phyloP scores from a whole-genome alignment of 805 yeast genomes.

The Yarrowia sp. region DNA sequence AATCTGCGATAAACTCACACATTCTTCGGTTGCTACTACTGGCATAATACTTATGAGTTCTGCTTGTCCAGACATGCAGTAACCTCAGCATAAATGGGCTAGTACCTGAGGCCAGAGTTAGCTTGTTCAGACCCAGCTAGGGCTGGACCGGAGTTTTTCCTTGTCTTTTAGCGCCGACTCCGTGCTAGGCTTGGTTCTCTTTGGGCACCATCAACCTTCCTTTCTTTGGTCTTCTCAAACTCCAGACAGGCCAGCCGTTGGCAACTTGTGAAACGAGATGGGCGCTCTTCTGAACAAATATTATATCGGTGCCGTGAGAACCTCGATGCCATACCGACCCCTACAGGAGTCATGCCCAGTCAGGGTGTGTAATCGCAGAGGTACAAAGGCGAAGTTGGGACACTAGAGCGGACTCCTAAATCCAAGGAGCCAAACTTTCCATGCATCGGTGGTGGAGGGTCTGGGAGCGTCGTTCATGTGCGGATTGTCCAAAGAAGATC shows the following conservation, averaged over 20 bases:
- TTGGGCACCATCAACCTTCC: too few relatives aligned
- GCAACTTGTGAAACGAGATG: too few relatives aligned
- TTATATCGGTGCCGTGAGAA: too few relatives aligned
- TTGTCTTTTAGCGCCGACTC: neutral
- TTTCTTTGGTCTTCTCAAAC: too few relatives aligned
- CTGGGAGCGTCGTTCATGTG: neutral
- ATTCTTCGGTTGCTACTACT: neutral
- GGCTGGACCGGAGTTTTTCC: neutral
- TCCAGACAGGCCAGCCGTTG: too few relatives aligned
- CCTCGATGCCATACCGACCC: too few relatives aligned
- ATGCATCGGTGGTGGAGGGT: neutral
- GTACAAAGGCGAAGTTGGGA: neutral
- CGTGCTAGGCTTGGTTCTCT: too few relatives aligned
- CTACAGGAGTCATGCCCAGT: too few relatives aligned
- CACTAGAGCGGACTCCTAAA: neutral
- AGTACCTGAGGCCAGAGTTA: too few relatives aligned
- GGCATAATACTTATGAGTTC: neutral
- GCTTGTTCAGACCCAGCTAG: neutral
- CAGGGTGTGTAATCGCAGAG: neutral
- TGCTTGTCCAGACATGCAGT: neutral
- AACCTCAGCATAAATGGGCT: neutral
- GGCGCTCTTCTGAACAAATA: too few relatives aligned
- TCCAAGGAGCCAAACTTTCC: neutral
- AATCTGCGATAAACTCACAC: neutral
- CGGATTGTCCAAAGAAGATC: neutral